A percentile compares a stretch with the other conserved stretches of the same genome.
Conservation (phyloP, 768 basidiomycete species). For the Botryobasidium botryosum region DNA sequence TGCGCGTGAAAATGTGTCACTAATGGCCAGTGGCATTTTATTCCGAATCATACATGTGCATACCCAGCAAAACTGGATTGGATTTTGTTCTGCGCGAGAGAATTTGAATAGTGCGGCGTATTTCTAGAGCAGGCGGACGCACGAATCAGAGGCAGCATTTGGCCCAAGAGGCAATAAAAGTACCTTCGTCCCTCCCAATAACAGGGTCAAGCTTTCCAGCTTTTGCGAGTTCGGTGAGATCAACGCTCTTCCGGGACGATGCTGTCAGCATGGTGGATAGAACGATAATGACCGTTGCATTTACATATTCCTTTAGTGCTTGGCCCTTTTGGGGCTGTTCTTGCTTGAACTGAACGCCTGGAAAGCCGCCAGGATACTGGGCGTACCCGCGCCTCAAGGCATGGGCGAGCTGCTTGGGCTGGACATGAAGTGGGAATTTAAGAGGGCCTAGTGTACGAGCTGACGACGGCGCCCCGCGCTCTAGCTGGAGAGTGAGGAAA, state of each 20-base stretch:
- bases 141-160: not conserved
- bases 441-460: too few species aligned
- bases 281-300: slow-evolving; percentile 13
- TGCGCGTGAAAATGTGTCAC: slow-evolving; percentile 26
- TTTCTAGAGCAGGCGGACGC: slow-evolving; percentile 32
- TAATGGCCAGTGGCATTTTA: not conserved
- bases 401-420: too few species aligned
- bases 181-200: slow-evolving; percentile 77
- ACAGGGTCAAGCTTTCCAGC: slow-evolving; percentile 79
- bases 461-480: too few species aligned
- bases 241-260: slow-evolving; percentile 43
- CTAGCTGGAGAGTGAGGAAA: too few species aligned
- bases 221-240: slow-evolving; percentile 68
- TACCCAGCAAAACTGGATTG: slow-evolving; percentile 55
- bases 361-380: slow-evolving; percentile 9
- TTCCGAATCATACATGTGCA: slow-evolving; percentile 15
- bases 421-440: too few species aligned
- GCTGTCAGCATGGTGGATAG: not conserved
- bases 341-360: slow-evolving; percentile 5
- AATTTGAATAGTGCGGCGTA: slow-evolving; percentile 81
- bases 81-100: slow-evolving; percentile 80
- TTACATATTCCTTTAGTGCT: slow-evolving; percentile 62
- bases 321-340: slow-evolving; percentile 45
- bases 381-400: too few species aligned
- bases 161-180: slow-evolving; percentile 7